Conservation (phyloP, 495 filamentous ascomycete genomes). For the Aspergillus mulundensis region DNA sequence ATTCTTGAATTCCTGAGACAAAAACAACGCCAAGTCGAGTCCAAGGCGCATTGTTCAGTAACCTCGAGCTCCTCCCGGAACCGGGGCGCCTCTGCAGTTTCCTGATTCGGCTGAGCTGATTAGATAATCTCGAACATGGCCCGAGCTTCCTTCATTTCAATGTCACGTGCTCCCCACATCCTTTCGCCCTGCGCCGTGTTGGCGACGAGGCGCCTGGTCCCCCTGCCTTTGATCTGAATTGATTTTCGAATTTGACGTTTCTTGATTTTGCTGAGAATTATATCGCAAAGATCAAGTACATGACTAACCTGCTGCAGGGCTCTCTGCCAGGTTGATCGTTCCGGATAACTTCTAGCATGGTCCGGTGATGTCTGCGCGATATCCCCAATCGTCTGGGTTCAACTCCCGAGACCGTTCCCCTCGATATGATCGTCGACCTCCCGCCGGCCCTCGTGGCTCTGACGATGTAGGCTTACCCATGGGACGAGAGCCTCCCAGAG, state of each 20-base stretch:
- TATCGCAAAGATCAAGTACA: not conserved
- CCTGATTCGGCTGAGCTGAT: conserved; percentile 13
- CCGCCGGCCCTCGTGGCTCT: conserved; percentile 34
- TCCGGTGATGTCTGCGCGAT: conserved; percentile 48
- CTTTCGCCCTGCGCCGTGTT: not conserved
- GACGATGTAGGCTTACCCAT: conserved; percentile 37
- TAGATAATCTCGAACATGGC: conserved; percentile 20
- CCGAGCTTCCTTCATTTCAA: conserved; percentile 18
- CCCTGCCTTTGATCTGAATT: not conserved
- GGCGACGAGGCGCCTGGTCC: not conserved
- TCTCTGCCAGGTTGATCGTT: conserved; percentile 17
- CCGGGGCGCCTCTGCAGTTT: conserved; percentile 1
- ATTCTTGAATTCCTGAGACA: conserved; percentile 18
- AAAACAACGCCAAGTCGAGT: conserved; percentile 19
- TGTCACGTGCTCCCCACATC: conserved; percentile 26
- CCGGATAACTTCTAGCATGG: conserved; percentile 36
- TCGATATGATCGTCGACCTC: conserved; percentile 44
- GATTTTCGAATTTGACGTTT: not conserved
- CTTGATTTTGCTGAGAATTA: not conserved
- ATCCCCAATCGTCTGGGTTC: conserved; percentile 45
- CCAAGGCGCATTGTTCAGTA: not conserved
- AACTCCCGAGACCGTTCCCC: conserved; percentile 48
- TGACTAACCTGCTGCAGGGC: conserved; percentile 22
- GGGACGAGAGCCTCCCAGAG: conserved; percentile 60
- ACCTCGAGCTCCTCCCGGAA: conserved; percentile 5